These are phyloP conservation scores for Cryptococcus sp. DNA, from an alignment of 1,284 basidiomycete species.

Conservation along the genomic window DNA sequence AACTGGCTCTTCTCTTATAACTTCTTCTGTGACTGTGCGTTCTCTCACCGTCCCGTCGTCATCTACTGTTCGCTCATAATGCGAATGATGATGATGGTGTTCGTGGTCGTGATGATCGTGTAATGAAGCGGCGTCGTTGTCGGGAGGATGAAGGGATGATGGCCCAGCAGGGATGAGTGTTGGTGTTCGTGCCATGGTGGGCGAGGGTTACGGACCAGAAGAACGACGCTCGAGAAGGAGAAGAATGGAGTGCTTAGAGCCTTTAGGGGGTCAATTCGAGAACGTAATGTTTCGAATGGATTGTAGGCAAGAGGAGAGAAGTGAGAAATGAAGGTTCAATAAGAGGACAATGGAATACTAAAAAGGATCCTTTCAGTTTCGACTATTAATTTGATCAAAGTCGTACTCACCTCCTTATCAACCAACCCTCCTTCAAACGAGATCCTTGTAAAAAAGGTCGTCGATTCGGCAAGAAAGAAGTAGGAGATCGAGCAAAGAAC, in stretches of 20 bases:
- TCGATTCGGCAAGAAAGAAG: too few relatives aligned
- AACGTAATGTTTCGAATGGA: too few relatives aligned
- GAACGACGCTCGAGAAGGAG: not conserved
- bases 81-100: conserved; percentile 13
- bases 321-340: too few relatives aligned
- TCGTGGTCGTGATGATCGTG: conserved; percentile 12
- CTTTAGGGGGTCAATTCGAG: too few relatives aligned
- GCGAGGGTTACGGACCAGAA: not conserved
- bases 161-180: not conserved
- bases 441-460: too few relatives aligned
- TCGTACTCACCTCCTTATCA: too few relatives aligned
- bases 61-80: conserved; percentile 10
- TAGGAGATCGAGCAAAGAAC: too few relatives aligned
- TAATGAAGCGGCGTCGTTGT: conserved; percentile 19
- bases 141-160: not conserved
- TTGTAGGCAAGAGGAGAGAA: too few relatives aligned
- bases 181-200: not conserved
- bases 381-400: too few relatives aligned
- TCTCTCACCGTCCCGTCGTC: conserved; percentile 6
- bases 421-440: too few relatives aligned
- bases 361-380: too few relatives aligned
- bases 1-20: conserved; percentile 1
- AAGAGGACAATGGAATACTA: too few relatives aligned
- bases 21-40: conserved; percentile 6
- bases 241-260: not conserved